A percentile compares a stretch with the other conserved stretches of the same genome.
phyloP scores from a whole-genome alignment of 768 basidiomycete genomes.

The Tulasnella sp. region DNA sequence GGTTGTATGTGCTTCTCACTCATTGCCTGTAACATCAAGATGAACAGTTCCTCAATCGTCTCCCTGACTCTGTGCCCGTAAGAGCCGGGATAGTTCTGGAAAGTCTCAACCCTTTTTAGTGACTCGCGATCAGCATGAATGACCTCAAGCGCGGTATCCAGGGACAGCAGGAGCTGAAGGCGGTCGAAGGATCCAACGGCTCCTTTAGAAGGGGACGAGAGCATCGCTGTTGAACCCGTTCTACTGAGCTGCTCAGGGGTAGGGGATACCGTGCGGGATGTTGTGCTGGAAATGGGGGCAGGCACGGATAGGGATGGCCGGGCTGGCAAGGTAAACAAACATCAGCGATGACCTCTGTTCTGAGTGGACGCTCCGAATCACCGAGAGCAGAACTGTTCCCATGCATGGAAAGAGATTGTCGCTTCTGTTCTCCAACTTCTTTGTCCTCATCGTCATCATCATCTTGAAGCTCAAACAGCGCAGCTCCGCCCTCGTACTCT shows the following conservation, averaged over 20 bases:
- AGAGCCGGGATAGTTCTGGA: slow-evolving; percentile 73
- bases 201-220: slow-evolving; percentile 16
- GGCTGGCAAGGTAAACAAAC: too few relatives aligned
- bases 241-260: background rate
- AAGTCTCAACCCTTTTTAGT: slow-evolving; percentile 86
- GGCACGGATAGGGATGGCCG: slow-evolving; percentile 22
- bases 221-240: slow-evolving; percentile 9
- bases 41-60: slow-evolving; percentile 89
- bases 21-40: slow-evolving; percentile 67
- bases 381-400: background rate
- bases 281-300: slow-evolving; percentile 20
- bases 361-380: background rate
- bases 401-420: background rate
- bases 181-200: slow-evolving; percentile 32
- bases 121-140: slow-evolving; percentile 90
- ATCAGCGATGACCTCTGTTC: too few relatives aligned
- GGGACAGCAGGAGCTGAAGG: slow-evolving; percentile 80
- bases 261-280: slow-evolving; percentile 17
- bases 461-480: slow-evolving; percentile 19
- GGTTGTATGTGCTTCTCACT: slow-evolving; percentile 67
- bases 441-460: slow-evolving; percentile 18
- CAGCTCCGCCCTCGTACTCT: slow-evolving; percentile 4
- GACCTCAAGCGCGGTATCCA: slow-evolving; percentile 82
- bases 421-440: slow-evolving; percentile 6
- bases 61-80: slow-evolving; percentile 83